Evolutionary conservation across 163 green algal genomes (phyloP).

Genomic region (Chlorella variabilis): DNA sequence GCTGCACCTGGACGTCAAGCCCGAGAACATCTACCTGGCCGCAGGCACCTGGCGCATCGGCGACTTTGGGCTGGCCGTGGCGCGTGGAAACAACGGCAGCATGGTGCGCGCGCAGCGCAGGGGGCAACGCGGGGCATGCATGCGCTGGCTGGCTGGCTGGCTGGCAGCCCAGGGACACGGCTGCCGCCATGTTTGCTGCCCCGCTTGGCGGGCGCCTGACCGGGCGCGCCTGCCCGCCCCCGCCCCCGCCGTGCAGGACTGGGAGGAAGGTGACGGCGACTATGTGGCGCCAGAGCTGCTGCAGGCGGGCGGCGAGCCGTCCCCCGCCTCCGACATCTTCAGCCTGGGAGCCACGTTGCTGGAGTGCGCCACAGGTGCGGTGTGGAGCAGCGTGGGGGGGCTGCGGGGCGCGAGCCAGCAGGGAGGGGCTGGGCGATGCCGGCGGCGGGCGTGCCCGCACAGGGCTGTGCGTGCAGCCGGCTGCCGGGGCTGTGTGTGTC

Average conservation of each 20-base stretch:
- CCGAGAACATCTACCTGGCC: conserved; percentile 75
- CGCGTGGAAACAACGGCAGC: conserved; percentile 26
- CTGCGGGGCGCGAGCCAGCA: too few species aligned
- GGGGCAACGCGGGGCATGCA: background rate
- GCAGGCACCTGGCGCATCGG: conserved; percentile 66
- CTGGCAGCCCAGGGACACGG: too few species aligned
- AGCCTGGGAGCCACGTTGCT: conserved; percentile 72
- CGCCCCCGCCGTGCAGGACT: too few species aligned
- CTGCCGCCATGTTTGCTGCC: too few species aligned
- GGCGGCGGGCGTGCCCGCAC: too few species aligned
- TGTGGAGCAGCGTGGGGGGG: too few species aligned
- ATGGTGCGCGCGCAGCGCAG: background rate
- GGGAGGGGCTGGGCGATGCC: too few species aligned
- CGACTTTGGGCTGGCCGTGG: conserved; percentile 86
- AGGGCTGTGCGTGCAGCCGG: too few species aligned
- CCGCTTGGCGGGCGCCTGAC: too few species aligned
- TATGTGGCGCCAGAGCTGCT: conserved; percentile 88
- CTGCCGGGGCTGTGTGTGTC: too few species aligned
- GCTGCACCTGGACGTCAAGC: conserved; percentile 88
- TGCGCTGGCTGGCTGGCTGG: too few species aligned
- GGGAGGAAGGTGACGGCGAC: conserved; percentile 86
- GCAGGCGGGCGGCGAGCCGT: conserved; percentile 38
- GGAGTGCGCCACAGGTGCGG: conserved; percentile 62
- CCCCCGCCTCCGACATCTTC: conserved; percentile 69
- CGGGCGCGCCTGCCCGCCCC: too few species aligned